Evolutionary conservation across 2,329 filamentous ascomycete genomes (phyloP).

Genomic region (Lachnellula occidentalis): DNA sequence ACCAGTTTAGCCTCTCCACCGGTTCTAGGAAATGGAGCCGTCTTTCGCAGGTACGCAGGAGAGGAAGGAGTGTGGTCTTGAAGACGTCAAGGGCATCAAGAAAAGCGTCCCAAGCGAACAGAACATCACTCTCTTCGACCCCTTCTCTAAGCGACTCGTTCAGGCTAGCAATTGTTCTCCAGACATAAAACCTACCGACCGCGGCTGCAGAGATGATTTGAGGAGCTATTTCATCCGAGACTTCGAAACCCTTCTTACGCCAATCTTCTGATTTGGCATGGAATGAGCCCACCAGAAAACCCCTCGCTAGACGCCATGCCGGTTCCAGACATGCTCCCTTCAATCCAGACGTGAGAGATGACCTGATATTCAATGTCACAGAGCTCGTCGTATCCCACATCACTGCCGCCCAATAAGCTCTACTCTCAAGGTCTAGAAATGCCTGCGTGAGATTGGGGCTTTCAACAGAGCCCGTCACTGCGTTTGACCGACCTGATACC

Average conservation of each 20-base stretch:
- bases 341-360: neutral
- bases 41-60: conserved; percentile 26
- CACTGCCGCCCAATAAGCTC: neutral
- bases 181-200: conserved; percentile 27
- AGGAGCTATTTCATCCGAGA: conserved; percentile 27
- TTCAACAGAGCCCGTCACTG: neutral
- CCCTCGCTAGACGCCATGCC: neutral
- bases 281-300: neutral
- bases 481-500: neutral
- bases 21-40: conserved; percentile 30
- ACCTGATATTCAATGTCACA: neutral
- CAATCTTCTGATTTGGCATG: neutral
- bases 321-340: neutral
- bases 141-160: conserved; percentile 32
- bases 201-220: conserved; percentile 28
- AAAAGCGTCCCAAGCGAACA: conserved; percentile 22
- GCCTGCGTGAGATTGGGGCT: neutral
- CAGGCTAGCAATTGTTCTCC: conserved; percentile 29
- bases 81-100: conserved; percentile 28
- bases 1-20: conserved; percentile 31
- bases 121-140: conserved; percentile 27
- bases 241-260: conserved; percentile 1
- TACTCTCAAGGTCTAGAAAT: neutral
- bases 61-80: conserved; percentile 26
- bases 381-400: neutral